Evolutionary conservation across 192 early-diverging fungal species (phyloP).

Genomic region (Dissophora globulifera): DNA sequence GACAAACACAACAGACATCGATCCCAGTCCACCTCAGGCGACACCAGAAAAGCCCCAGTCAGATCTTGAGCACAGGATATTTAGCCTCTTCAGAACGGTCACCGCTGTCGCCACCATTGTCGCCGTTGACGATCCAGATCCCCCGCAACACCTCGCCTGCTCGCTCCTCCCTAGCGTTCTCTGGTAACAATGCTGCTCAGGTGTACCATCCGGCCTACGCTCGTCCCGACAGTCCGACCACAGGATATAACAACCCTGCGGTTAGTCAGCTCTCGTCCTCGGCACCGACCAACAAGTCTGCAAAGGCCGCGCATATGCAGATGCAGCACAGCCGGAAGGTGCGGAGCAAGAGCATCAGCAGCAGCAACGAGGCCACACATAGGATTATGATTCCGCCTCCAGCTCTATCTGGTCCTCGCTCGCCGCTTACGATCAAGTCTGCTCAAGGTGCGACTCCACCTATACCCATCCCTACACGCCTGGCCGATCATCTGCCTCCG

Average conservation of each 20-base stretch:
- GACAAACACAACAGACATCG: too few species aligned
- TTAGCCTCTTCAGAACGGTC: conserved; percentile 18
- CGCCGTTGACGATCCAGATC: conserved; percentile 40
- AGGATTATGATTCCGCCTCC: conserved; percentile 13
- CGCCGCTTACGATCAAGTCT: neutral
- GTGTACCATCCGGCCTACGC: neutral
- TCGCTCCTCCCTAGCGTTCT: too few species aligned
- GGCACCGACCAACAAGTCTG: neutral
- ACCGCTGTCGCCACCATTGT: conserved; percentile 30
- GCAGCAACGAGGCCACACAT: conserved; percentile 1
- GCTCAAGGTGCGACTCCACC: neutral
- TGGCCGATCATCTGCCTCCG: conserved; percentile 18
- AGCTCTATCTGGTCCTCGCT: neutral
- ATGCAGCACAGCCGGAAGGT: neutral
- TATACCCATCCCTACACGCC: neutral
- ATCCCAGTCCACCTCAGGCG: neutral
- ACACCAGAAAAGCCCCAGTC: conserved; percentile 34
- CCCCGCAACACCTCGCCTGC: conserved; percentile 4
- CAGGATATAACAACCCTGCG: neutral
- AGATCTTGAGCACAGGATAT: conserved; percentile 19
- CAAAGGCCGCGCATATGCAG: conserved; percentile 2
- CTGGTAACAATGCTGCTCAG: neutral
- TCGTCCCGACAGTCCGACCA: conserved; percentile 18
- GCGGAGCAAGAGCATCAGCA: conserved; percentile 9
- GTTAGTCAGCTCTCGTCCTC: neutral